These are phyloP conservation scores for Calonectria pteridis DNA, from an alignment of 2,329 filamentous ascomycete genomes.

Conservation along the genomic window DNA sequence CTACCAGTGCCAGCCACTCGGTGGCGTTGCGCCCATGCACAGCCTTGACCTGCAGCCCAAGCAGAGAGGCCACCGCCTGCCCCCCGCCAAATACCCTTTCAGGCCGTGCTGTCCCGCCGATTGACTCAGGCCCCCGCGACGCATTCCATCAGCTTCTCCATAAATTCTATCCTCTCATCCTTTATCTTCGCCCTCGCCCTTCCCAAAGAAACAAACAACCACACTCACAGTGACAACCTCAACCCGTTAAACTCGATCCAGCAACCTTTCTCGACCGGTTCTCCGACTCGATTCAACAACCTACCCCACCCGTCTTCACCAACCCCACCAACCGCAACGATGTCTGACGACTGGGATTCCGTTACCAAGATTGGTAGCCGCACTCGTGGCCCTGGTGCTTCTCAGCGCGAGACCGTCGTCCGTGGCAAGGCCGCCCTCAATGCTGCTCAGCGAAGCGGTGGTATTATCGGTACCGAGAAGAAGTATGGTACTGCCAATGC, in stretches of 20 bases:
- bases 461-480: conserved; percentile 89
- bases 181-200: conserved; percentile 35
- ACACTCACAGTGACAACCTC: conserved; percentile 23
- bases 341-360: conserved; percentile 83
- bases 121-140: conserved; percentile 53
- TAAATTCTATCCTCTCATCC: conserved; percentile 44
- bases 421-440: conserved; percentile 87
- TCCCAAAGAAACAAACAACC: conserved; percentile 31
- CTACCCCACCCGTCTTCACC: neutral
- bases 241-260: neutral
- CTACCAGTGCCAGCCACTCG: conserved; percentile 29
- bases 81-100: conserved; percentile 37
- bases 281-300: conserved; percentile 3
- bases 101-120: conserved; percentile 48
- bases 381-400: conserved; percentile 74
- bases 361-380: conserved; percentile 96
- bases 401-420: conserved; percentile 86
- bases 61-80: conserved; percentile 1
- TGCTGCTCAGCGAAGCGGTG: conserved; percentile 85
- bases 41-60: conserved; percentile 19
- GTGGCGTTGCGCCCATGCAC: conserved; percentile 30
- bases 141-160: conserved; percentile 48
- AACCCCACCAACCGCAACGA: conserved; percentile 52
- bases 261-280: neutral
- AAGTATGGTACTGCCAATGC: conserved; percentile 83